Evolutionary conservation across 345 rosid genomes (phyloP).

Genomic region (Lepidium africanum): DNA sequence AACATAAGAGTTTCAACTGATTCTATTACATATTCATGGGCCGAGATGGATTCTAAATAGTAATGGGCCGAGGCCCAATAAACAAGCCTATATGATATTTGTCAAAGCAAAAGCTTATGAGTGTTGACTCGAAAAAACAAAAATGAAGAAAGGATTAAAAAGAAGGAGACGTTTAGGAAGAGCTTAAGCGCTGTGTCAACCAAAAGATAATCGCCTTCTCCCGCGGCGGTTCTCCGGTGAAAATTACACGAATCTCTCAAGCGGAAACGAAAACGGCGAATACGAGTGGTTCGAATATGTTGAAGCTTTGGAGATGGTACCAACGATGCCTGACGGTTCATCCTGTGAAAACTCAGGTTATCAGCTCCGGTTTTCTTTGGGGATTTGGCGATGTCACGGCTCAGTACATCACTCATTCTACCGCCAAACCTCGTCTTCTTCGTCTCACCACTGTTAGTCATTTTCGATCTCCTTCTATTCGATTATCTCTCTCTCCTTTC

Average conservation of each 20-base stretch:
- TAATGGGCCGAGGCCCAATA: constrained; percentile 5
- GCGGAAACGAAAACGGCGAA: not conserved
- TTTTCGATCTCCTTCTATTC: constrained; percentile 4
- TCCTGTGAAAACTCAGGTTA: constrained; percentile 79
- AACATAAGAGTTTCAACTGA: not conserved
- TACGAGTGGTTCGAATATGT: constrained; percentile 24
- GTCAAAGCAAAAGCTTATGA: not conserved
- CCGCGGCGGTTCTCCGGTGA: constrained; percentile 10
- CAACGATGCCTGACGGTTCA: constrained; percentile 57
- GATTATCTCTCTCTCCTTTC: not conserved
- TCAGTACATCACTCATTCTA: constrained; percentile 76
- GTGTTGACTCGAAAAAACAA: not conserved
- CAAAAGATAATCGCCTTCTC: not conserved
- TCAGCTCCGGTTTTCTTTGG: constrained; percentile 92
- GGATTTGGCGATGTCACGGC: constrained; percentile 83
- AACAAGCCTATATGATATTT: not conserved
- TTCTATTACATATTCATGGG: too few relatives aligned
- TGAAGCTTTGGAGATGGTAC: constrained; percentile 84
- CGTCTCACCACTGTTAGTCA: constrained; percentile 24
- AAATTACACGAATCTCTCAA: not conserved
- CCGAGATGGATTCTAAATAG: too few relatives aligned
- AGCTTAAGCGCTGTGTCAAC: constrained; percentile 12
- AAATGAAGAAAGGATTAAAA: constrained; percentile 7
- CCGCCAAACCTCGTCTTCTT: constrained; percentile 43
- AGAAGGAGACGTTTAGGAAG: constrained; percentile 7